Evolutionary conservation across 2,329 filamentous ascomycete genomes (phyloP), one percentile per base, ranked within the genome.

Genomic region (Metarhizium rileyi): DNA sequence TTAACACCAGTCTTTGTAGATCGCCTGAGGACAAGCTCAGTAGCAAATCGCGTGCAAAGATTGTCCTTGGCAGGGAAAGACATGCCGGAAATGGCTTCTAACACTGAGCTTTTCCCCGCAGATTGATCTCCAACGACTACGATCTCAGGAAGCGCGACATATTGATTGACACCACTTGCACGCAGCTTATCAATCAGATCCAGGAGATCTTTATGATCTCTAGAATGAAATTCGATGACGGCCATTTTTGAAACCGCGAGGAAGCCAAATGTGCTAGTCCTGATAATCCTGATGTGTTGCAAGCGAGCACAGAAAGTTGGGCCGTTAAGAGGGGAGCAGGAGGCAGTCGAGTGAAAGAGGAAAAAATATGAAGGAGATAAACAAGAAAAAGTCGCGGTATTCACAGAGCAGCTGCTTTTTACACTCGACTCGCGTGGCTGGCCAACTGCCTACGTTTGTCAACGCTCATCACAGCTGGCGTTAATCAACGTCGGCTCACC

Each of bases 41-140:
- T 85, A 0, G 80, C 74, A 53, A 84, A 84, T 0, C 77, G 70
- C 0, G 81, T 84, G 60, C 80, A 84, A 0, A 83, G 59, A 28
- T 71, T 76, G 46, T 77, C 75, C 25, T 78, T 77, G 18, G 70
- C 66, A 0, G 80, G 80, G 53, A 85, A 85, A 0, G 72, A 69
- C 1, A 85, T 70, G 5, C 77, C 72, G 0, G 80, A 81, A 38
- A 86, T 78, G 1, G 78, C 81, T 56, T 85, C 78, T 0, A 85
- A 71, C 0, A 84, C 78, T 0, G 79, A 83, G 49, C 77, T 82
- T 59, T 85, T 85, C 4, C 80, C 81, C 1, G 75, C 73, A 0
- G 75, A 80, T 55, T 83, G 78, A 50, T 83, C 75, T 3, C 81
- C 80, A 44, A 74, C 77, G 8, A 83, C 77, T 26, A 83, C 73